Percentiles rank a stretch among this genome's conserved stretches.
Conservation (phyloP, 345 rosid genomes). For the Reutealis trisperma region DNA sequence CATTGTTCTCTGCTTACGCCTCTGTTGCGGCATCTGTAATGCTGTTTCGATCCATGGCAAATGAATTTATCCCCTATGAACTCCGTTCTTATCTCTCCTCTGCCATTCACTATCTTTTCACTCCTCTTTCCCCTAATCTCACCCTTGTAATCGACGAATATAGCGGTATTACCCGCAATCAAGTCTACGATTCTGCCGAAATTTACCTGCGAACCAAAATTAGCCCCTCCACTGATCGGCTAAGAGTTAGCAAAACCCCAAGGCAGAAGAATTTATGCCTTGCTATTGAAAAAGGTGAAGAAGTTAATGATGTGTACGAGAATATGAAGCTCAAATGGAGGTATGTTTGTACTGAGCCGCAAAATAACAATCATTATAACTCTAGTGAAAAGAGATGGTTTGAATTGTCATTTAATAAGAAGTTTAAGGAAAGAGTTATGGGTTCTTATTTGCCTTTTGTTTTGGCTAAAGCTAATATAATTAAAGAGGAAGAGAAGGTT, state of each 20-base stretch:
- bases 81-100: constrained; percentile 26
- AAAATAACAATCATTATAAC: not conserved
- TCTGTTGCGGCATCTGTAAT: constrained; percentile 39
- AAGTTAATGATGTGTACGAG: constrained; percentile 35
- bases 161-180: constrained; percentile 33
- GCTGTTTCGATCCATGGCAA: constrained; percentile 40
- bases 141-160: constrained; percentile 40
- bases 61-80: constrained; percentile 38
- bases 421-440: constrained; percentile 32
- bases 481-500: constrained; percentile 38
- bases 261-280: constrained; percentile 33
- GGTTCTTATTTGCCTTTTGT: constrained; percentile 36
- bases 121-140: constrained; percentile 26
- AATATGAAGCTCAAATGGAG: constrained; percentile 34
- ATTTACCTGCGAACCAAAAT: constrained; percentile 48
- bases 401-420: constrained; percentile 45
- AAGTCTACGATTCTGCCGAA: constrained; percentile 49
- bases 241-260: constrained; percentile 42
- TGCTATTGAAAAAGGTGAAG: constrained; percentile 42
- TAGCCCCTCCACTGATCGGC: constrained; percentile 36
- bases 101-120: constrained; percentile 20
- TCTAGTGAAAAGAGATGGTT: constrained; percentile 26
- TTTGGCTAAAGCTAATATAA: constrained; percentile 26
- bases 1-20: constrained; percentile 46
- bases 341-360: constrained; percentile 22